phyloP scores from a whole-genome alignment of 2,329 filamentous ascomycete genomes.

The Fusarium sp. region DNA sequence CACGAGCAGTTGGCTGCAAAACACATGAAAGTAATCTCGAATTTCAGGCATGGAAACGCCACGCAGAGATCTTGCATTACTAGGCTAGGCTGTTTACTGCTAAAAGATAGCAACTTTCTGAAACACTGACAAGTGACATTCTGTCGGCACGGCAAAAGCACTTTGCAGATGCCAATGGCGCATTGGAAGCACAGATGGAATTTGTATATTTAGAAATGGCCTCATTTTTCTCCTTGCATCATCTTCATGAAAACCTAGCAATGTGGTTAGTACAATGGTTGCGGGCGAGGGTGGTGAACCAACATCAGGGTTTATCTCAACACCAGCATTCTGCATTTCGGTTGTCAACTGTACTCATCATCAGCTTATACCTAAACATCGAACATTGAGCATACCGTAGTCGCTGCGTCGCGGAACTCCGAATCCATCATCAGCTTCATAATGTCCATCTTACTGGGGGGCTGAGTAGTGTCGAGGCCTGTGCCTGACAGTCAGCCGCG shows the following conservation, averaged over 20 bases:
- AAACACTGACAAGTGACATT: background rate
- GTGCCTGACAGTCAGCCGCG: background rate
- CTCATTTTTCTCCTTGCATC: constrained; percentile 19
- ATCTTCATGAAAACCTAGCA: constrained; percentile 38
- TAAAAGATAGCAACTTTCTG: background rate
- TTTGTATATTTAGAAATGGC: background rate
- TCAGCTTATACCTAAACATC: background rate
- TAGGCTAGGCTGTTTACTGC: background rate
- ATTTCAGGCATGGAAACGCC: background rate
- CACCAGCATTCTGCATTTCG: constrained; percentile 43
- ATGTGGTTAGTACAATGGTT: constrained; percentile 1
- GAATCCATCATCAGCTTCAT: constrained; percentile 45
- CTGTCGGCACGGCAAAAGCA: too few relatives aligned
- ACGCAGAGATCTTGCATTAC: background rate
- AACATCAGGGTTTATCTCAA: constrained; percentile 42
- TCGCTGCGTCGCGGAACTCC: constrained; percentile 43
- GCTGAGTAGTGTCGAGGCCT: constrained; percentile 39
- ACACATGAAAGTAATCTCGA: background rate
- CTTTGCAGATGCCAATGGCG: fast-evolving
- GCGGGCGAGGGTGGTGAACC: background rate
- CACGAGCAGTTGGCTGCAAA: background rate
- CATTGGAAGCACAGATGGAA: too few relatives aligned
- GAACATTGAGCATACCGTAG: background rate
- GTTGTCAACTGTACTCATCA: constrained; percentile 23
- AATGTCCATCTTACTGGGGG: constrained; percentile 44